Base-by-base conservation (phyloP, 1,284 basidiomycete species). In the Athelia psychrophila region DNA sequence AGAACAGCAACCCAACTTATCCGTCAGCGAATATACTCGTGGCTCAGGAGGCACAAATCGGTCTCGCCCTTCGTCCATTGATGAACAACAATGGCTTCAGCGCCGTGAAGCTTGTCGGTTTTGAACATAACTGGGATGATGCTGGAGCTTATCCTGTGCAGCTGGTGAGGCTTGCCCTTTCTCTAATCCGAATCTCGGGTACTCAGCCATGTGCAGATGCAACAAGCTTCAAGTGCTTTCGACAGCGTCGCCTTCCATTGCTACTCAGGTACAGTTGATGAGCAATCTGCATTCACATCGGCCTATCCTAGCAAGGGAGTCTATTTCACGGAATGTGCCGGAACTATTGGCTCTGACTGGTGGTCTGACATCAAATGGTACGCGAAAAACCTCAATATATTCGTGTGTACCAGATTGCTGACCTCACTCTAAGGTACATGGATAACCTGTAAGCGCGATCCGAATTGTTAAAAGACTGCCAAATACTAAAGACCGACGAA, bases 1-100 rank as follows among this genome's bases (percentile, higher is more conserved):
- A 79, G 61, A 76, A 81, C 57, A 75, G 67, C 51, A 76, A 81
- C 52, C 69, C 77, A 0, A 79, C 78, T 0, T 81, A 82, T 52
- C 80, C 80, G 0, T 77, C 78, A 1, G 74, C 72, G 16, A 27
- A 12, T 27, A 58, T 74, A 47, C 61, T 63, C 16, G 64, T 64
- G 0, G 56, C 54, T 8, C 60, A 64, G 42, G 65, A 71, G 53
- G 74, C 73, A 2, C 59, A 61, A 36, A 65, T 77, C 45, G 74
- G 65, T 15, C 59, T 54, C 3, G 58, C 65, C 6, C 66, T 77
- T 2, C 66, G 75, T 10, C 61, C 64, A 6, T 57, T 77, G 30
- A 65, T 77, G 60, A 62, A 76, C 58, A 63, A 63, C 52, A 73
- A 74, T 51, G 73, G 74, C 6, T 71, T 75, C 55, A 64, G 64